phyloP scores from a whole-genome alignment of 2,329 filamentous ascomycete genomes.

The Aspergillus ustus region DNA sequence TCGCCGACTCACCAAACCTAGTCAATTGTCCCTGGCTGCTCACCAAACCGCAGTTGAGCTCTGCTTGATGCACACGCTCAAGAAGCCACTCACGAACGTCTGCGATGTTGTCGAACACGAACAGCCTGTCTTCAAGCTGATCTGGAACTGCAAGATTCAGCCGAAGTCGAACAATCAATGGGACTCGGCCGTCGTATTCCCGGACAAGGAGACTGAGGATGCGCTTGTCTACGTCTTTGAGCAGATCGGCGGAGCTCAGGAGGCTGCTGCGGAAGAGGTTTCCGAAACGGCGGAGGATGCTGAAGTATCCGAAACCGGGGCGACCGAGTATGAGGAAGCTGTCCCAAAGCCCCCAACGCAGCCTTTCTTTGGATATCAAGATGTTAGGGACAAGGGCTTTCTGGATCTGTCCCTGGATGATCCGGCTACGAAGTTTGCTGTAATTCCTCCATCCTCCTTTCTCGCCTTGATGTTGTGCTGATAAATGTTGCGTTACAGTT shows the following conservation, averaged over 20 bases:
- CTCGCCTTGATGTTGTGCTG: not conserved
- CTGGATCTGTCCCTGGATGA: conserved; percentile 62
- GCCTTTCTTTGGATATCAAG: conserved; percentile 30
- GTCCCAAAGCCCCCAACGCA: conserved; percentile 25
- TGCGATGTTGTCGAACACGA: conserved; percentile 40
- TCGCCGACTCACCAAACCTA: conserved; percentile 39
- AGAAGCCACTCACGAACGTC: conserved; percentile 41
- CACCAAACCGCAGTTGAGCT: conserved; percentile 63
- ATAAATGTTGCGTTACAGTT: conserved; percentile 58
- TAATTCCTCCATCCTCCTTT: conserved; percentile 50
- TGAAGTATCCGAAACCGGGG: conserved; percentile 12
- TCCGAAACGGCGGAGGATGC: conserved; percentile 17
- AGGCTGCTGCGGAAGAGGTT: conserved; percentile 17
- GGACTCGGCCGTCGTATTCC: conserved; percentile 37
- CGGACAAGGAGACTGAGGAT: conserved; percentile 34
- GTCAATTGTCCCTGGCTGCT: conserved; percentile 49
- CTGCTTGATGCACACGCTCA: conserved; percentile 53
- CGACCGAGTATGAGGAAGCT: conserved; percentile 24
- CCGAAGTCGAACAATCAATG: conserved; percentile 29
- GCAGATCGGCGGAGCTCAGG: conserved; percentile 37
- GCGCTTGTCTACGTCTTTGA: conserved; percentile 42
- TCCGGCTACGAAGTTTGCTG: conserved; percentile 70
- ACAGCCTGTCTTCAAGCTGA: conserved; percentile 34
- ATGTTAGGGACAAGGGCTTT: conserved; percentile 57
- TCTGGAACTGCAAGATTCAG: conserved; percentile 38